Conservation (phyloP, 108 stramenopile species). For the Asterionellopsis glacialis region DNA sequence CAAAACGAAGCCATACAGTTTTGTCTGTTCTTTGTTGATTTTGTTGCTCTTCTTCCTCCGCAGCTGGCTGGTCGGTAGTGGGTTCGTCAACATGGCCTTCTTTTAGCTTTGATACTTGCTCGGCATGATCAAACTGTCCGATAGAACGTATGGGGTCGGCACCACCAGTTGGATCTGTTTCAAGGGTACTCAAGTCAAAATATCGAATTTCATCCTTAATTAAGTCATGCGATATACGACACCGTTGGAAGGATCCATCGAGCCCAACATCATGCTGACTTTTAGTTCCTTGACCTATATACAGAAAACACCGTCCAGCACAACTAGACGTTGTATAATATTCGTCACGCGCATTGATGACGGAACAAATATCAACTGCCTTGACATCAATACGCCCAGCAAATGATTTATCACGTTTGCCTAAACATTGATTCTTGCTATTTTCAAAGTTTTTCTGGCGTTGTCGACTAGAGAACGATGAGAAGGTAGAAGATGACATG, state of each 20-base stretch:
- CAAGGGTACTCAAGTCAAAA: constrained; percentile 65
- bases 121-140: constrained; percentile 62
- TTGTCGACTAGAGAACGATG: too few species aligned
- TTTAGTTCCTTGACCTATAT: constrained; percentile 79
- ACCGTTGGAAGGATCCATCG: constrained; percentile 43
- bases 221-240: constrained; percentile 70
- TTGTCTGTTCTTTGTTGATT: constrained; percentile 6
- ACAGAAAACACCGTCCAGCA: constrained; percentile 78
- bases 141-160: constrained; percentile 72
- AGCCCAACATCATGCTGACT: constrained; percentile 25
- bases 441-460: constrained; percentile 47
- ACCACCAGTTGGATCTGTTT: constrained; percentile 64
- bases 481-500: too few species aligned
- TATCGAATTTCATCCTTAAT: constrained; percentile 57
- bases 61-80: neutral
- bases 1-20: constrained; percentile 70
- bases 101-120: neutral
- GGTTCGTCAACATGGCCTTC: constrained; percentile 5
- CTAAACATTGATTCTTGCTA: constrained; percentile 61
- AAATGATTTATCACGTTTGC: constrained; percentile 80
- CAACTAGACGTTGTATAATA: constrained; percentile 71
- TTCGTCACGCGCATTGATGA: constrained; percentile 63
- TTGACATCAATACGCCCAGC: constrained; percentile 80
- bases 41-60: neutral
- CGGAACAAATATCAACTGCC: constrained; percentile 75